phyloP scores from a whole-genome alignment of 2,329 filamentous ascomycete species.

The Phyllosticta paracitricarpa region DNA sequence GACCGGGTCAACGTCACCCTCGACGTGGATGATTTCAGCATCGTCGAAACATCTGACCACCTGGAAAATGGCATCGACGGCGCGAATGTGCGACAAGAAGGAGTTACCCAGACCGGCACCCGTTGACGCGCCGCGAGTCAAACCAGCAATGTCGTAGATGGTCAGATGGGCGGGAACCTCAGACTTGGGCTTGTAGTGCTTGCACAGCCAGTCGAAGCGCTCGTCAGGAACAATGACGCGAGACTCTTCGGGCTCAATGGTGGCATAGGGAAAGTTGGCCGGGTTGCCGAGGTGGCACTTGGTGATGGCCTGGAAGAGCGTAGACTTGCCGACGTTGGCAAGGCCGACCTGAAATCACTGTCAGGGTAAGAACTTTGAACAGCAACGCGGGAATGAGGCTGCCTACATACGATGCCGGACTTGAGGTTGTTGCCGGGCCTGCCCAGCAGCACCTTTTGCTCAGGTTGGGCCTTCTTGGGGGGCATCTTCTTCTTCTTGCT shows the following conservation, averaged over 20 bases:
- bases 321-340: constrained; percentile 98
- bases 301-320: constrained; percentile 98
- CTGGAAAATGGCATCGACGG: constrained; percentile 96
- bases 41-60: constrained; percentile 97
- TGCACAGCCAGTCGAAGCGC: constrained; percentile 87
- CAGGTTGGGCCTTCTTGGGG: constrained; percentile 83
- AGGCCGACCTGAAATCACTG: constrained; percentile 69
- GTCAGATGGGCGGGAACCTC: constrained; percentile 94
- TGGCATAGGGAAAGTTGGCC: constrained; percentile 98
- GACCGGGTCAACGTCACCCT: constrained; percentile 93
- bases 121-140: constrained; percentile 91
- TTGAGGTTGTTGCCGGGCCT: constrained; percentile 96
- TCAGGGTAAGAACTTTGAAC: constrained; percentile 31
- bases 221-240: constrained; percentile 95
- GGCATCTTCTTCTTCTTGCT: constrained; percentile 66
- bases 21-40: constrained; percentile 98
- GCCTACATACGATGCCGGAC: constrained; percentile 89
- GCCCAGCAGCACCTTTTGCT: constrained; percentile 95
- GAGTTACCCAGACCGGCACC: constrained; percentile 95
- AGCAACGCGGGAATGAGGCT: constrained; percentile 21
- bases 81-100: constrained; percentile 97
- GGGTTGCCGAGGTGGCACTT: constrained; percentile 96
- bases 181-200: constrained; percentile 98
- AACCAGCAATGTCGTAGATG: constrained; percentile 95
- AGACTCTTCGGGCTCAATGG: constrained; percentile 96